Conservation (phyloP, 208 protist genomes). For the Kentomonas sorsogonicus region DNA sequence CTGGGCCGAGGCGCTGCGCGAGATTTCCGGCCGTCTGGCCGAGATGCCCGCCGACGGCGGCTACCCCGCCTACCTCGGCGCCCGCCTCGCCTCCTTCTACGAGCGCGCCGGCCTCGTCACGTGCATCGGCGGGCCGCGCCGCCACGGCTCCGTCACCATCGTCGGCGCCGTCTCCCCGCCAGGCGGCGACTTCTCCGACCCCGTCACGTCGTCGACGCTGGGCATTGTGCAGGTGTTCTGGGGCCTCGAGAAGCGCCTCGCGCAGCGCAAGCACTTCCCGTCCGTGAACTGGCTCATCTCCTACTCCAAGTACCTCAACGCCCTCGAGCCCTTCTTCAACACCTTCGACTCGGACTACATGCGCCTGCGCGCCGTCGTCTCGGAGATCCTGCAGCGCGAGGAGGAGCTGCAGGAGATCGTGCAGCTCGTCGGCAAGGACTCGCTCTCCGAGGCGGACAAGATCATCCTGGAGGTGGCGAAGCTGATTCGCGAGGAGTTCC, state of each 20-base stretch:
- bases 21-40: constrained; percentile 99
- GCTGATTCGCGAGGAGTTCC: constrained; percentile 99
- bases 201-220: constrained; percentile 98
- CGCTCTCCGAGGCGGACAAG: constrained; percentile 99
- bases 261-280: constrained; percentile 99
- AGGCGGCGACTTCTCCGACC: constrained; percentile 99
- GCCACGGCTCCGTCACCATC: constrained; percentile 98
- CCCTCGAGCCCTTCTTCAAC: constrained; percentile 97
- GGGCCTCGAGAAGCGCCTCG: constrained; percentile 99
- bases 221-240: constrained; percentile 99
- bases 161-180: constrained; percentile 99
- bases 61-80: constrained; percentile 99
- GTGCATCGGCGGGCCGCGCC: constrained; percentile 94
- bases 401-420: constrained; percentile 99
- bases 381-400: constrained; percentile 98
- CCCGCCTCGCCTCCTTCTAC: constrained; percentile 99
- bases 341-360: constrained; percentile 95
- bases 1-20: constrained; percentile 99
- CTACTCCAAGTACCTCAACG: constrained; percentile 99
- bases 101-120: constrained; percentile 94
- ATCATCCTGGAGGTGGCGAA: constrained; percentile 99
- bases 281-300: constrained; percentile 99
- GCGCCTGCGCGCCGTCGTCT: constrained; percentile 86
- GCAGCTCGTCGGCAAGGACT: constrained; percentile 99
- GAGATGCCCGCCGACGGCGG: constrained; percentile 99